Conservation (phyloP, 371 early-diverging fungal species). For the Mucor piriformis region DNA sequence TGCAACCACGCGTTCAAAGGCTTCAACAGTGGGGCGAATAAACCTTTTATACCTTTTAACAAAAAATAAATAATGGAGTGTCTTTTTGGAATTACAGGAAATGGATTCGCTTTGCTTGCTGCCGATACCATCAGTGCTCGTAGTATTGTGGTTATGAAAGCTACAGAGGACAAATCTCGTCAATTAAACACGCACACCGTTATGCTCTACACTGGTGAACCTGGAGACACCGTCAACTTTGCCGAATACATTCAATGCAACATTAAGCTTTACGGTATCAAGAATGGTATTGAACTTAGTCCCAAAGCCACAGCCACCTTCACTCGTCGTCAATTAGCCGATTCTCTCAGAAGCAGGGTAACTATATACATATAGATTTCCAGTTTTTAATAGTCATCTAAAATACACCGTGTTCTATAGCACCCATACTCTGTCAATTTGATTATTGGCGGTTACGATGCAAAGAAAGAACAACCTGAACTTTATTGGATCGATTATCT, state of each 20-base stretch:
- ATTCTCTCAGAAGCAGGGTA: constrained; percentile 86
- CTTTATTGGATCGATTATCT: constrained; percentile 96
- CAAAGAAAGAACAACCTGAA: constrained; percentile 70
- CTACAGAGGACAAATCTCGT: constrained; percentile 87
- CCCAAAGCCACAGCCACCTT: constrained; percentile 85
- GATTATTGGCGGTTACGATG: constrained; percentile 86
- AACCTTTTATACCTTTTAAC: not conserved
- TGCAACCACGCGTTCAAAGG: constrained; percentile 1
- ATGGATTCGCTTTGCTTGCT: constrained; percentile 91
- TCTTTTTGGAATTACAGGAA: constrained; percentile 92
- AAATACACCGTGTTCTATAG: constrained; percentile 35
- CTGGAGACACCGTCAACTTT: constrained; percentile 95
- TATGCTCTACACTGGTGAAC: constrained; percentile 88
- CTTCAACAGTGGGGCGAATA: not conserved
- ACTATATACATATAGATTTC: no score
- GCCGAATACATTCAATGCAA: constrained; percentile 96
- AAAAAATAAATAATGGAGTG: constrained; percentile 73
- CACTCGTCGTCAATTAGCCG: constrained; percentile 86
- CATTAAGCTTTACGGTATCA: constrained; percentile 87
- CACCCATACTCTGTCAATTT: constrained; percentile 90
- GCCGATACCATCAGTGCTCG: constrained; percentile 81
- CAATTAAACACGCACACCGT: constrained; percentile 80
- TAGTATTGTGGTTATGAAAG: constrained; percentile 93
- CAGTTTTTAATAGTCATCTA: no score
- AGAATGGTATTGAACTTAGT: constrained; percentile 81